Conservation (phyloP, 495 filamentous ascomycete genomes). For the Tuber umbilicatum region DNA sequence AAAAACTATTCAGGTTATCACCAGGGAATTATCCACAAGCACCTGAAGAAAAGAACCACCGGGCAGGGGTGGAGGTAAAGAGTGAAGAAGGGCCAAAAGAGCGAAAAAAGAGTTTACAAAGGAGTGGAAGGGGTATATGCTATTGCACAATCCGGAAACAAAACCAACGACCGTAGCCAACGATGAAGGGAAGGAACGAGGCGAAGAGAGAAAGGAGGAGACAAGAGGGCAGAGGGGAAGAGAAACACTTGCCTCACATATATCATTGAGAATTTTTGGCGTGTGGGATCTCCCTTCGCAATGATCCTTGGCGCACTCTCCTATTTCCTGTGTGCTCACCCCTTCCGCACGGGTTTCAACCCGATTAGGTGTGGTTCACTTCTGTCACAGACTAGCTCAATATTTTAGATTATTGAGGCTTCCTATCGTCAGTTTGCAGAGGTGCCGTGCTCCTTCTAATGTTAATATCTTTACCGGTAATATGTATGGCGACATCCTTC, state of each 20-base stretch:
- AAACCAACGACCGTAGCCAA: not conserved
- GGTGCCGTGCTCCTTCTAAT: not conserved
- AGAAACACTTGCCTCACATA: not conserved
- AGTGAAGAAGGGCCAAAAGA: not conserved
- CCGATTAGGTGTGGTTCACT: not conserved
- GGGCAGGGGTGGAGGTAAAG: not conserved
- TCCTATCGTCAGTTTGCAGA: not conserved
- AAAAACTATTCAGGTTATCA: not conserved
- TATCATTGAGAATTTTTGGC: not conserved
- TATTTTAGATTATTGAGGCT: not conserved
- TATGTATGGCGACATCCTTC: not conserved
- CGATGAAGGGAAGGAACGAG: not conserved
- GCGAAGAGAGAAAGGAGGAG: not conserved
- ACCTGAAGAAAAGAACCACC: not conserved
- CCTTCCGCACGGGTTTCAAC: not conserved
- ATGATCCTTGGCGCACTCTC: not conserved
- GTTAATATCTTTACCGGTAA: not conserved
- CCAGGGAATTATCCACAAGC: not conserved
- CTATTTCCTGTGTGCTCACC: not conserved
- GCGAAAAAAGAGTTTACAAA: not conserved
- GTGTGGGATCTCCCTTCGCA: not conserved
- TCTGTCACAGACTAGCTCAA: not conserved
- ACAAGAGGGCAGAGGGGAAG: not conserved
- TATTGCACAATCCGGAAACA: not conserved
- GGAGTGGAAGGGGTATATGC: not conserved